Percentiles rank a stretch among this genome's conserved stretches.
Evolutionary conservation across 371 early-diverging fungal species (phyloP).

Genomic region (Zychaea mexicana): DNA sequence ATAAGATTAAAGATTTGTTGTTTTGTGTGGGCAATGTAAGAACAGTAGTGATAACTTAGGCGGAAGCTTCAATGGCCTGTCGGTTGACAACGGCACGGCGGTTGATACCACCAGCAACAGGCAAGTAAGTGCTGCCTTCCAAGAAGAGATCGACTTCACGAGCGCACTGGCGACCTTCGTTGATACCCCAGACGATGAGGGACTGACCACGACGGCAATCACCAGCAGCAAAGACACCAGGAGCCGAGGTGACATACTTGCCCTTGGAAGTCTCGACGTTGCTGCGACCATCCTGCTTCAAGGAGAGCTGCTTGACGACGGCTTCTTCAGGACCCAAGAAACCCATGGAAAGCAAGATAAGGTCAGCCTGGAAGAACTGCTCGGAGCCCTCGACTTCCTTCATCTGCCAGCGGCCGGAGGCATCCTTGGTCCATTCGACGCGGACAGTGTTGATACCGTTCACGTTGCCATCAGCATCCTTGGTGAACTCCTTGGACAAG

Average conservation of each 20-base stretch:
- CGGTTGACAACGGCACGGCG: conserved; percentile 37
- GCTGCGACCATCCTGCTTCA: conserved; percentile 75
- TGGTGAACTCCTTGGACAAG: conserved; percentile 92
- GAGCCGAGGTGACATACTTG: conserved; percentile 75
- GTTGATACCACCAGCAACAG: conserved; percentile 70
- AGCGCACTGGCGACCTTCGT: conserved; percentile 95
- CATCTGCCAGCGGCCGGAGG: conserved; percentile 86
- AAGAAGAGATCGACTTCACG: conserved; percentile 88
- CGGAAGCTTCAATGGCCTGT: neutral
- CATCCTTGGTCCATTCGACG: conserved; percentile 91
- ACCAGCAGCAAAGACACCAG: conserved; percentile 92
- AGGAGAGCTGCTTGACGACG: conserved; percentile 73
- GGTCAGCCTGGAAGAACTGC: conserved; percentile 84
- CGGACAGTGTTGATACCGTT: conserved; percentile 92
- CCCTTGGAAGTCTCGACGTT: conserved; percentile 83
- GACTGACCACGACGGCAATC: conserved; percentile 96
- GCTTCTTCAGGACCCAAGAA: conserved; percentile 95
- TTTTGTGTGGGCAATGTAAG: neutral
- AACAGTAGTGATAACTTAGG: neutral
- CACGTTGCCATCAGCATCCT: conserved; percentile 79
- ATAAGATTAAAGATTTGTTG: neutral
- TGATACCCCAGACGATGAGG: conserved; percentile 96
- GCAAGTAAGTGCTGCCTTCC: conserved; percentile 71
- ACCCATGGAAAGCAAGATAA: conserved; percentile 95
- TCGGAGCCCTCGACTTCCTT: conserved; percentile 83